Evolutionary conservation across 78 protist species (phyloP).

Genomic region (Cyanophora paradoxa): DNA sequence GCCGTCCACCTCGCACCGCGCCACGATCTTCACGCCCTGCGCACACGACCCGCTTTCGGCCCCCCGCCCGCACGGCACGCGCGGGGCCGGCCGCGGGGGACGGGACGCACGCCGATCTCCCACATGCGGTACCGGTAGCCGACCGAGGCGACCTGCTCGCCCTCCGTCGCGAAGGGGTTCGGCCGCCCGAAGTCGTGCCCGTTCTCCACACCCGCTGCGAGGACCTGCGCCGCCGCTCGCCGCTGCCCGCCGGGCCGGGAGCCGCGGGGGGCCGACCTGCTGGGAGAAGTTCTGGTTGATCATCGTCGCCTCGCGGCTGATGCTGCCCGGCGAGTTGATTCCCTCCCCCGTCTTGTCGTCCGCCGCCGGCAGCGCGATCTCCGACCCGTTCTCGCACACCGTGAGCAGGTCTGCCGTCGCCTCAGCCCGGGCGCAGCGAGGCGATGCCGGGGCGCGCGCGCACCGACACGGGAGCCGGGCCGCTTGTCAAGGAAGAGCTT

Average conservation of each 20-base stretch:
- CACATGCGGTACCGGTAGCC: slow-evolving; percentile 66
- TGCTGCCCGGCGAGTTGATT: slow-evolving; percentile 34
- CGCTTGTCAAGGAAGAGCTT: slow-evolving; percentile 70
- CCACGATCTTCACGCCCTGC: slow-evolving; percentile 40
- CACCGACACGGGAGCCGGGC: slow-evolving; percentile 31
- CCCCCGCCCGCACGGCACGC: too few species aligned
- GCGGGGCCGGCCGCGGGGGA: too few species aligned
- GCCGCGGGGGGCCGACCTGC: too few species aligned
- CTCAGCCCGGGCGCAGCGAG: too few species aligned
- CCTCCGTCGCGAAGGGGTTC: slow-evolving; percentile 47
- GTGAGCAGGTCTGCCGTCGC: slow-evolving; percentile 45
- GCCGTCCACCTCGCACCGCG: slow-evolving; percentile 35
- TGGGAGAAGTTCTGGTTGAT: slow-evolving; percentile 55
- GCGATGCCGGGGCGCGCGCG: too few species aligned
- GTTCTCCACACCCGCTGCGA: background rate
- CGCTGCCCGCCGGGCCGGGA: too few species aligned
- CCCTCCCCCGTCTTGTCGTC: slow-evolving; percentile 47
- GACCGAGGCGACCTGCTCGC: slow-evolving; percentile 31
- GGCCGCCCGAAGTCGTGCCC: background rate
- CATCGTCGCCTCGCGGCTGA: slow-evolving; percentile 69
- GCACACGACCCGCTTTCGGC: too few species aligned
- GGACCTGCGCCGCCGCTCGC: too few species aligned
- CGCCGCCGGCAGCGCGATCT: slow-evolving; percentile 39
- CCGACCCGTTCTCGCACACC: slow-evolving; percentile 60
- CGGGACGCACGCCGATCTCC: slow-evolving; percentile 70